These are phyloP conservation scores for Eucalyptus sp. DNA, from an alignment of 345 rosid species.

Conservation along the genomic window DNA sequence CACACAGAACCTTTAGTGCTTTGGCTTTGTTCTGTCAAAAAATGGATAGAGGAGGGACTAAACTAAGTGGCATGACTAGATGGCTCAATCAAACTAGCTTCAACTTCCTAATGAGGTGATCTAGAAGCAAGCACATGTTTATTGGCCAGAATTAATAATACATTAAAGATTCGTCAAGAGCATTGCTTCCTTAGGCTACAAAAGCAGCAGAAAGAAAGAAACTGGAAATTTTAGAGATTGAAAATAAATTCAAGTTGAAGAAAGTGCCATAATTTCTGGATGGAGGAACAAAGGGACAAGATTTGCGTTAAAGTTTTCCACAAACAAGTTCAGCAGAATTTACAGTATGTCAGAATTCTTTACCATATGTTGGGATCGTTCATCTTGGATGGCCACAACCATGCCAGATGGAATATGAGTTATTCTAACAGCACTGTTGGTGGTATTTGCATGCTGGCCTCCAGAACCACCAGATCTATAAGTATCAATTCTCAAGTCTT, in stretches of 20 bases:
- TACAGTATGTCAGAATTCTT: background rate
- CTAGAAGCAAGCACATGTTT: background rate
- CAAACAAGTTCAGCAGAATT: background rate
- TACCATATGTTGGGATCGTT: slow-evolving; percentile 98
- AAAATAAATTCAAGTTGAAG: background rate
- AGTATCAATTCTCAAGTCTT: slow-evolving; percentile 86
- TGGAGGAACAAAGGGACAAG: background rate
- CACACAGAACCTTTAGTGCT: slow-evolving; percentile 84
- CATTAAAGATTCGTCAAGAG: background rate
- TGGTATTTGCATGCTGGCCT: slow-evolving; percentile 89
- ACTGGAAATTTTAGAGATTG: background rate
- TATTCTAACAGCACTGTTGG: slow-evolving; percentile 89
- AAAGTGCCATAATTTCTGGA: background rate
- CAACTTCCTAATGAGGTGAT: background rate
- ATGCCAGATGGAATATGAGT: slow-evolving; percentile 77
- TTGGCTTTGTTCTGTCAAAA: slow-evolving; percentile 71
- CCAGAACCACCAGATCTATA: slow-evolving; percentile 91
- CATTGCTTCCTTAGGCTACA: background rate
- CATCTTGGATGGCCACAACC: slow-evolving; percentile 85
- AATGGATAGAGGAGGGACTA: background rate
- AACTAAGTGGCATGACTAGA: background rate
- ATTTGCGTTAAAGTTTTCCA: background rate
- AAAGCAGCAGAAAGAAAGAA: background rate
- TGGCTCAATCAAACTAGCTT: background rate
- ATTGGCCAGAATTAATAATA: background rate